phyloP scores from a whole-genome alignment of 176 grass and related monocot species.

The Cymbopogon citratus region DNA sequence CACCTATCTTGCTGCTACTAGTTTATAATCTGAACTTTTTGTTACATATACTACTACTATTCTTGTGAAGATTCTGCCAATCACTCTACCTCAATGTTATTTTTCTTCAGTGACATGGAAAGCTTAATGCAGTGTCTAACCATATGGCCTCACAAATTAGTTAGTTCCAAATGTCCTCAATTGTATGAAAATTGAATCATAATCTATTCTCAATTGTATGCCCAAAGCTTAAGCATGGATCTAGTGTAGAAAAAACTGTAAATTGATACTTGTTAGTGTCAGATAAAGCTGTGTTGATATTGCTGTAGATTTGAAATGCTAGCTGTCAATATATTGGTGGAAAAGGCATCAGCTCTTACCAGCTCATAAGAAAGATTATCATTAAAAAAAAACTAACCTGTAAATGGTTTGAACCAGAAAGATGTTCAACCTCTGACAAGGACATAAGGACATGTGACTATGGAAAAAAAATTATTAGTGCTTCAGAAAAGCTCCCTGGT shows the following conservation, averaged over 20 bases:
- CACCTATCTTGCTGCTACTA: too few species aligned
- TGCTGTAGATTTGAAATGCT: conserved; percentile 33
- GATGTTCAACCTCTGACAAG: conserved; percentile 40
- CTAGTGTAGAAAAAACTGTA: background rate
- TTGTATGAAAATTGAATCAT: conserved; percentile 25
- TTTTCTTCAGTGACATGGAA: too few species aligned
- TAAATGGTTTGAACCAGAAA: conserved; percentile 35
- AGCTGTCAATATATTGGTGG: conserved; percentile 56
- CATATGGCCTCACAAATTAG: conserved; percentile 21
- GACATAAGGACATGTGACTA: conserved; percentile 40
- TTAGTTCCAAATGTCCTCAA: conserved; percentile 39
- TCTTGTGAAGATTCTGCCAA: too few species aligned
- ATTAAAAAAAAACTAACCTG: conserved; percentile 31
- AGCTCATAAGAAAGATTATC: conserved; percentile 57
- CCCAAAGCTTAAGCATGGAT: background rate
- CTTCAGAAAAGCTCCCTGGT: conserved; percentile 31
- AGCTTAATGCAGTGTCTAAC: too few species aligned
- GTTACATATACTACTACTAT: too few species aligned
- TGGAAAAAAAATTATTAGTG: conserved; percentile 29
- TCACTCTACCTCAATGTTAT: too few species aligned
- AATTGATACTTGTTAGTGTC: conserved; percentile 26
- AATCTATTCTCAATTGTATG: conserved; percentile 38
- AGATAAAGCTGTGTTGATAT: conserved; percentile 36
- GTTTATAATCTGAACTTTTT: too few species aligned
- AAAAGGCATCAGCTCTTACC: conserved; percentile 68